A percentile compares a stretch with the other conserved stretches of the same genome.
phyloP scores from a whole-genome alignment of 306 rosid genomes.

The Arachis stenosperma region DNA sequence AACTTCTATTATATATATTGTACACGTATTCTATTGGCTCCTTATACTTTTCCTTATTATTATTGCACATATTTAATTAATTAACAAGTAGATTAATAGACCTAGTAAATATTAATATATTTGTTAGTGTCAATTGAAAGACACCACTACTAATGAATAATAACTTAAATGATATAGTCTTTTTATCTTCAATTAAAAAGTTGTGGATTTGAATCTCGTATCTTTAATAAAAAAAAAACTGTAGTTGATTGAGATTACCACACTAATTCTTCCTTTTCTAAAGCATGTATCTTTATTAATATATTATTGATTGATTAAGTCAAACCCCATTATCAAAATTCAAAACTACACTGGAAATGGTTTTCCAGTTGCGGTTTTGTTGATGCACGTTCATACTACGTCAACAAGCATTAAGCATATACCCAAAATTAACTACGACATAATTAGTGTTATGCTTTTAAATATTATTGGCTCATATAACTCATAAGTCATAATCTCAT shows the following conservation, averaged over 20 bases:
- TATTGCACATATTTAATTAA: too few species aligned
- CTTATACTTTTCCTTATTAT: too few species aligned
- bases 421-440: background rate
- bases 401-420: background rate
- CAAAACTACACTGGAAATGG: slow-evolving; percentile 15
- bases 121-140: slow-evolving; percentile 28
- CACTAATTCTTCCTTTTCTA: slow-evolving; percentile 33
- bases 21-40: too few species aligned
- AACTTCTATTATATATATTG: too few species aligned
- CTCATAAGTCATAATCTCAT: background rate
- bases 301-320: slow-evolving; percentile 9
- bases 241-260: background rate
- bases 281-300: slow-evolving; percentile 30
- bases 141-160: slow-evolving; percentile 18
- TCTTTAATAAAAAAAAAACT: background rate
- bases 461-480: background rate
- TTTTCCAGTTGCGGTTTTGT: slow-evolving; percentile 34
- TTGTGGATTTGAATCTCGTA: too few species aligned
- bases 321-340: slow-evolving; percentile 9
- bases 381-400: background rate
- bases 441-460: background rate
- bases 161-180: too few species aligned
- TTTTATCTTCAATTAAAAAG: too few species aligned
- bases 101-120: background rate
- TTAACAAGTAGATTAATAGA: too few species aligned